Conservation (phyloP, 441 rosid genomes). For the Bocquillonia castaneifolia region DNA sequence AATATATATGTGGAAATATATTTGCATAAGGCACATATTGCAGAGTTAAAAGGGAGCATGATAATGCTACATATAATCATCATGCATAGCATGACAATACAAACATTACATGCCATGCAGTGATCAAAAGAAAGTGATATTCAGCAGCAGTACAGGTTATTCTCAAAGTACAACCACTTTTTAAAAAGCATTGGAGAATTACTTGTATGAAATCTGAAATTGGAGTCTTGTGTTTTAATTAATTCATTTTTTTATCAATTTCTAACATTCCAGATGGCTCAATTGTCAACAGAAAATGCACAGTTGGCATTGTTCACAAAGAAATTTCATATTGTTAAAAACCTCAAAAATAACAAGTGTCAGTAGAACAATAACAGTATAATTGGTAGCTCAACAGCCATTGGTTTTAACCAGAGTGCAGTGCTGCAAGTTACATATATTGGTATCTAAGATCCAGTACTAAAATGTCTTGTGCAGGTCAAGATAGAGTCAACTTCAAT, state of each 20-base stretch:
- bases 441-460: background rate
- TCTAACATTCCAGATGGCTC: background rate
- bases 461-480: background rate
- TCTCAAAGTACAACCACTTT: background rate
- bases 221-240: background rate
- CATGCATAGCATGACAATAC: background rate
- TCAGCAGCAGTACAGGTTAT: background rate
- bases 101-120: constrained; percentile 1
- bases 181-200: background rate
- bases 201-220: background rate
- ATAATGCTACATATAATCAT: background rate
- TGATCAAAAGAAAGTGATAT: background rate
- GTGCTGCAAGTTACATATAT: background rate
- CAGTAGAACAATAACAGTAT: too few species aligned
- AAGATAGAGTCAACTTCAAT: background rate
- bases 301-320: background rate
- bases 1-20: background rate
- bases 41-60: background rate
- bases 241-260: background rate
- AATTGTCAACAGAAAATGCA: background rate
- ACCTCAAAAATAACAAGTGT: background rate
- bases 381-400: background rate
- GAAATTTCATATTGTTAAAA: background rate
- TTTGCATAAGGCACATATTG: background rate
- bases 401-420: background rate